phyloP scores from a whole-genome alignment of 805 yeast species.

The Myxozyma geophila region DNA sequence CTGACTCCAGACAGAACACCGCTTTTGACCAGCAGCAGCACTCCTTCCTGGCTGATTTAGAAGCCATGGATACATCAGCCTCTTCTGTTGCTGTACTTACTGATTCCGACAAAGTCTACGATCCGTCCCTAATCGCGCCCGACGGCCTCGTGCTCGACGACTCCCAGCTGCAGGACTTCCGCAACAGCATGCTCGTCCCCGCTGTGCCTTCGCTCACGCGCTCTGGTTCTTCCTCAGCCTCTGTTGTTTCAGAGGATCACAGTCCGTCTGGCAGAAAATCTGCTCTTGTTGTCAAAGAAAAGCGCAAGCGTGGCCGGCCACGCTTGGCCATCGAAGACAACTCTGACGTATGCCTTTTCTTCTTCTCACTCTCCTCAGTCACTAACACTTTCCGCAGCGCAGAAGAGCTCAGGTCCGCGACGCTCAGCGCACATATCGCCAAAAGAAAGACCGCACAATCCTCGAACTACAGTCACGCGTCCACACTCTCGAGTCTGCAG shows the following conservation, averaged over 20 bases:
- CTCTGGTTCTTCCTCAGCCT: neutral
- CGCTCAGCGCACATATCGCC: slow-evolving; percentile 26
- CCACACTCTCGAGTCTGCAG: slow-evolving; percentile 3
- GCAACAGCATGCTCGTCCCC: too few species aligned
- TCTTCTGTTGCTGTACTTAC: too few species aligned
- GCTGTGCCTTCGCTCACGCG: too few species aligned
- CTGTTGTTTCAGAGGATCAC: neutral
- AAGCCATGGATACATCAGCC: too few species aligned
- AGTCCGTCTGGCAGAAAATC: too few species aligned
- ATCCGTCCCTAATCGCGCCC: too few species aligned
- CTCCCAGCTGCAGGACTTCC: too few species aligned
- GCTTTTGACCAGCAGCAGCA: too few species aligned
- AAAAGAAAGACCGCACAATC: slow-evolving; percentile 22
- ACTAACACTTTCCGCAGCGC: slow-evolving; percentile 6
- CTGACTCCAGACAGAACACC: too few species aligned
- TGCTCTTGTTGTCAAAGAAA: neutral
- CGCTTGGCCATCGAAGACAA: neutral
- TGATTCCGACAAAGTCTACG: too few species aligned
- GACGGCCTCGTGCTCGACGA: too few species aligned
- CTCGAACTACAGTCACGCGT: slow-evolving; percentile 16
- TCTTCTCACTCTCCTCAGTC: neutral
- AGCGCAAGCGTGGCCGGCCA: slow-evolving; percentile 13
- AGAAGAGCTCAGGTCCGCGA: slow-evolving; percentile 28
- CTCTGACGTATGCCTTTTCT: neutral
- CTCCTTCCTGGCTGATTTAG: too few species aligned